phyloP scores from a whole-genome alignment of 2,329 filamentous ascomycete species.

The Colletotrichum cereale region DNA sequence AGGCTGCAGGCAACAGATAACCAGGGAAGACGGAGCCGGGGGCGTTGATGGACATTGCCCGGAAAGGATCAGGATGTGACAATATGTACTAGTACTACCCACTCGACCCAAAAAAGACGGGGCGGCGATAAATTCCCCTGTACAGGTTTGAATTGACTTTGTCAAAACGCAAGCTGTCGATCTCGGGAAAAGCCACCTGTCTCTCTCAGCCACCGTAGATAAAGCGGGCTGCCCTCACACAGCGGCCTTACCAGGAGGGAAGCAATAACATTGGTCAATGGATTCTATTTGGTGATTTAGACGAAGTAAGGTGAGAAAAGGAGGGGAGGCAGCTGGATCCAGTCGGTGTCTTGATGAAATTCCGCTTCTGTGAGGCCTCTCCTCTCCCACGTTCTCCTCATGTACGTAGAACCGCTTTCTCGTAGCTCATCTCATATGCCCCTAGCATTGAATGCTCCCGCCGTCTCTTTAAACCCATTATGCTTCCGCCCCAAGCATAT shows the following conservation, averaged over 20 bases:
- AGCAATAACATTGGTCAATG: background rate
- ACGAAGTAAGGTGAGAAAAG: background rate
- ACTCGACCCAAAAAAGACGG: slow-evolving; percentile 25
- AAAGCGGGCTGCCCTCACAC: background rate
- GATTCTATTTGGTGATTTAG: background rate
- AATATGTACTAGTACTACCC: slow-evolving; percentile 39
- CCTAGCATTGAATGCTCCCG: background rate
- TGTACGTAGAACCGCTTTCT: background rate
- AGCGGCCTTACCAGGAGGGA: background rate
- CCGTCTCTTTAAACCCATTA: slow-evolving; percentile 6
- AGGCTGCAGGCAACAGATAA: slow-evolving; percentile 51
- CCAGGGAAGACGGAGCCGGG: slow-evolving; percentile 4
- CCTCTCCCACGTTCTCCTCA: background rate
- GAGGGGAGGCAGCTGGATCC: background rate
- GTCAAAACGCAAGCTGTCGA: background rate
- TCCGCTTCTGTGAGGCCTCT: background rate
- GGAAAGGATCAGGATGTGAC: slow-evolving; percentile 30
- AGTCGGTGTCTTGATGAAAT: too few species aligned
- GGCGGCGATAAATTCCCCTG: slow-evolving; percentile 4
- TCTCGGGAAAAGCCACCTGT: background rate
- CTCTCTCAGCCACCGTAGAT: background rate
- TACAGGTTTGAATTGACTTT: slow-evolving; percentile 1
- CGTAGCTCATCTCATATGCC: slow-evolving; percentile 2
- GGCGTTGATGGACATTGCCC: slow-evolving; percentile 28
- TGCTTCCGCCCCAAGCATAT: slow-evolving; percentile 16